phyloP scores from a whole-genome alignment of 352 stramenopile species.

The Blastocystis sp. region DNA sequence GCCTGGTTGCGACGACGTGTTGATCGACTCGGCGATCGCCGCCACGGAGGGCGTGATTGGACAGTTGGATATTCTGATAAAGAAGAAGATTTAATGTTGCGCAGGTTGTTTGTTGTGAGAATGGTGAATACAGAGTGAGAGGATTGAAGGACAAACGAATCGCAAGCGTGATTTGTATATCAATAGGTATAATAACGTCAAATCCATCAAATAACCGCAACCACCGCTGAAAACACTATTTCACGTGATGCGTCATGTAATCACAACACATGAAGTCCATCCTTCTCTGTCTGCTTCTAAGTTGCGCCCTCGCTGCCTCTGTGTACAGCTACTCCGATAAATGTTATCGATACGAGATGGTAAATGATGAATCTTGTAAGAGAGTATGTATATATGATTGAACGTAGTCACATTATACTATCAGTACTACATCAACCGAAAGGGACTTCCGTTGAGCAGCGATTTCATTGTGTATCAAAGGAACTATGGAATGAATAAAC shows the following conservation, averaged over 20 bases:
- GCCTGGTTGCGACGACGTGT: slow-evolving; percentile 44
- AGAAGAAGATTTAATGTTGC: slow-evolving; percentile 30
- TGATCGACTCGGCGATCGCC: slow-evolving; percentile 41
- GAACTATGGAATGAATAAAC: not conserved
- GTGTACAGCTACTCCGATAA: not conserved
- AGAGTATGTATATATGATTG: not conserved
- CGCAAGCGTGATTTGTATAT: too few relatives aligned
- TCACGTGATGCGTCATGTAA: too few relatives aligned
- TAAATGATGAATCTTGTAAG: not conserved
- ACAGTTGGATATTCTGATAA: slow-evolving; percentile 40
- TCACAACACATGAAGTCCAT: too few relatives aligned
- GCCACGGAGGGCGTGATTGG: slow-evolving; percentile 1
- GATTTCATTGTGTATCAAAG: not conserved
- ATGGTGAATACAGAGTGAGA: too few relatives aligned
- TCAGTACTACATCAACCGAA: not conserved
- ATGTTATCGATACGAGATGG: not conserved
- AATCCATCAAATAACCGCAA: too few relatives aligned
- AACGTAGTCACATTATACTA: not conserved
- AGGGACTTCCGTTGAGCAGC: not conserved
- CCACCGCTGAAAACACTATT: too few relatives aligned
- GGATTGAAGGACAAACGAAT: too few relatives aligned
- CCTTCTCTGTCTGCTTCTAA: too few relatives aligned
- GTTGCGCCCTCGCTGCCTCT: not conserved
- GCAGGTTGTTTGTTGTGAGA: too few relatives aligned
- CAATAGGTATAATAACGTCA: too few relatives aligned